A percentile compares a stretch with the other conserved stretches of the same genome.
Evolutionary conservation across 2,329 filamentous ascomycete species (phyloP).

Genomic region (Albifimbria verrucaria): DNA sequence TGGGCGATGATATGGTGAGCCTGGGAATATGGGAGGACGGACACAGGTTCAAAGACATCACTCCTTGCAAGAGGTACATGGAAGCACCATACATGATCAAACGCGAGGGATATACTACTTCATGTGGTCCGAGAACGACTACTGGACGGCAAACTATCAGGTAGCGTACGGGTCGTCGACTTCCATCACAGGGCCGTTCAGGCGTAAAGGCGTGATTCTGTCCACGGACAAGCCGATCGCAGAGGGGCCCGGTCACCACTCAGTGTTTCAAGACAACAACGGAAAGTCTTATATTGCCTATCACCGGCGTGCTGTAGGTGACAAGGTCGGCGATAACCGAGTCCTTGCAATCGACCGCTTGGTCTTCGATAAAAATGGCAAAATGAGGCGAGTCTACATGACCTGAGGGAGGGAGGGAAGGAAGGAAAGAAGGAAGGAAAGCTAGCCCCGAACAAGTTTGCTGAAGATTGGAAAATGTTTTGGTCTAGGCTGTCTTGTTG

Average conservation of each 20-base stretch:
- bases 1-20: constrained; percentile 7
- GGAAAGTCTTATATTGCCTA: constrained; percentile 10
- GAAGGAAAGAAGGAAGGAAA: too few species aligned
- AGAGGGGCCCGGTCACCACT: constrained; percentile 10
- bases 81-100: constrained; percentile 9
- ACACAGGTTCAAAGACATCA: constrained; percentile 5
- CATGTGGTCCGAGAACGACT: constrained; percentile 10
- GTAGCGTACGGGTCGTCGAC: constrained; percentile 9
- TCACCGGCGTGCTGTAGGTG: constrained; percentile 8
- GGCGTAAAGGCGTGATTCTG: constrained; percentile 5
- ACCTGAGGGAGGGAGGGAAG: background rate
- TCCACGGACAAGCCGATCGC: constrained; percentile 7
- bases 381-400: constrained; percentile 7
- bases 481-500: too few species aligned
- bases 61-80: constrained; percentile 5
- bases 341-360: constrained; percentile 8
- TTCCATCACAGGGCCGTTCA: constrained; percentile 6
- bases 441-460: too few species aligned
- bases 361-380: constrained; percentile 6
- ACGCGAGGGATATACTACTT: constrained; percentile 10
- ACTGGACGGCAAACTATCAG: constrained; percentile 7
- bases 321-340: constrained; percentile 7
- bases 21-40: constrained; percentile 5
- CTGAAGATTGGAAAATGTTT: too few species aligned
- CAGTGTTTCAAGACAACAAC: constrained; percentile 8